Evolutionary conservation across 2,329 filamentous ascomycete species (phyloP), one percentile per base, ranked within the genome.

Genomic region (Ophiostoma sp.): DNA sequence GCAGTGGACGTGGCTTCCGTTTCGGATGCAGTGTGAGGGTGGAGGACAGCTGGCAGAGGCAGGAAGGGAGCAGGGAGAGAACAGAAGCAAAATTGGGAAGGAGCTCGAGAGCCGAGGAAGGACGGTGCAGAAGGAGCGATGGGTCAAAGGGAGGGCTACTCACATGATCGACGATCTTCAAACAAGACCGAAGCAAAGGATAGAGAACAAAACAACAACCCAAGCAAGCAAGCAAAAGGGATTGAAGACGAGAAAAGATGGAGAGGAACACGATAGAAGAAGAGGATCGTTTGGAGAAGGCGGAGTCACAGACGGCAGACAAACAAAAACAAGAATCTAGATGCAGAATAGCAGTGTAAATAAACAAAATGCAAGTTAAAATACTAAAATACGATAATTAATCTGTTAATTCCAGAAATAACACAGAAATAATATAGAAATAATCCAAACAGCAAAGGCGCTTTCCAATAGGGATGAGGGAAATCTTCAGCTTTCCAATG

Each of bases 401-500:
- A 39, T 48, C 2, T 27, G 23, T 17, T 4, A 48, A 65, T 27
- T 65, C 35, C 8, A 23, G 20, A 36, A 64, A 20, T 17, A 36
- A 64, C 13, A 33, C 48, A 36, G 33, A 54, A 54, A 44, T 4
- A 62, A 20, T 27, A 31, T 48, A 20, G 44, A 48, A 48, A 48
- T 48, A 48, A 48, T 20, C 44, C 20, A 48, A 48, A 48, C 20
- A 48, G 20, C n/a, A 36, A 67, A 15, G 33, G 35, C 31, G 23
- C 64, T 70, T 67, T 66, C 69, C 48, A 70, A 69, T 69, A 66
- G 54, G 67, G 69, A 65, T 67, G 69, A 68, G 65, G 10, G 69
- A 70, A 65, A 70, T 68, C 57, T 68, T 66, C 57, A 71, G 67
- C 68, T 71, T 31, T 60, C 17, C 52, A 35, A 35, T 60, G 64